Evolutionary conservation across 2,329 filamentous ascomycete species (phyloP).

Genomic region (Trichoderma aggressivum): DNA sequence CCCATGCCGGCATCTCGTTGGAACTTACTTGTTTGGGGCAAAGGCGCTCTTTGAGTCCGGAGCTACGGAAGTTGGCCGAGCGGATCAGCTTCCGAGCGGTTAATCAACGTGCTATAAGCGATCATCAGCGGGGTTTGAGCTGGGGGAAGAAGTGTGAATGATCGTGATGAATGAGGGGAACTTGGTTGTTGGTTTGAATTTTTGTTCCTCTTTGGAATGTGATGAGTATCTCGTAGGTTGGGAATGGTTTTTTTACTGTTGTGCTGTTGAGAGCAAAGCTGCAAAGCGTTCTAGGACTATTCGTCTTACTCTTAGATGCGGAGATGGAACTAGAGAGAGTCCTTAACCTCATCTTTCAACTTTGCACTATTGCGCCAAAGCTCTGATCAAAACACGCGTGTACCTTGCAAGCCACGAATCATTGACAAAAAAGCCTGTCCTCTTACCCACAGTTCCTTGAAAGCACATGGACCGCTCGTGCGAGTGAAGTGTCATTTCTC

Average conservation of each 20-base stretch:
- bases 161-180: neutral
- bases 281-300: neutral
- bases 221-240: neutral
- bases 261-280: neutral
- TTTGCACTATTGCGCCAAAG: neutral
- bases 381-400: neutral
- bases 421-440: neutral
- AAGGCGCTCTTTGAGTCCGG: neutral
- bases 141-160: neutral
- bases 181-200: neutral
- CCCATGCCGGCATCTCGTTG: neutral
- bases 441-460: neutral
- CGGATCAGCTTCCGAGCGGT: neutral
- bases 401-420: neutral
- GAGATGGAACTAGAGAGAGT: neutral
- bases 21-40: neutral
- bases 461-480: neutral
- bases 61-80: neutral
- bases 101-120: neutral
- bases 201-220: neutral
- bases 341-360: neutral
- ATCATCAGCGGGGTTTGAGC: neutral
- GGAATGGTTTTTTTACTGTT: neutral
- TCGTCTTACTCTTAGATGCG: neutral
- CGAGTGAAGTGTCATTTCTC: neutral